A percentile compares a stretch with the other conserved stretches of the same genome.
These are phyloP conservation scores for Spinacia oleracea DNA, from an alignment of 179 eudicot genomes.

Conservation along the genomic window DNA sequence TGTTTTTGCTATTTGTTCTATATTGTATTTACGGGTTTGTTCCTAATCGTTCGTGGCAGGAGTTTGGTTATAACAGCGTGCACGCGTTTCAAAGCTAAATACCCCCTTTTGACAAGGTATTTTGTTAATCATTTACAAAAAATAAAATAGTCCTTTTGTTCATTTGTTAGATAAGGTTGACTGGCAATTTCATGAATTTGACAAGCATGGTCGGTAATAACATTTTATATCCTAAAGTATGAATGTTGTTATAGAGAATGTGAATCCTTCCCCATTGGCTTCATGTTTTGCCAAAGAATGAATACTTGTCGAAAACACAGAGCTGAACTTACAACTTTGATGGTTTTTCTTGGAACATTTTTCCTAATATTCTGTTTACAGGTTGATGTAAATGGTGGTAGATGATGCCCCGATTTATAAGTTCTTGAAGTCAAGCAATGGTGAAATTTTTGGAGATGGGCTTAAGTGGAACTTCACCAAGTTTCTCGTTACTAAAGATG, in stretches of 20 bases:
- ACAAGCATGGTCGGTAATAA: not conserved
- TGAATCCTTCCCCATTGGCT: too few relatives aligned
- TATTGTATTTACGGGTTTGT: too few relatives aligned
- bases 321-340: not conserved
- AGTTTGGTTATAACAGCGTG: too few relatives aligned
- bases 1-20: too few relatives aligned
- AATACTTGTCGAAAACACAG: not conserved
- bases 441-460: constrained; percentile 73
- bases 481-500: constrained; percentile 76
- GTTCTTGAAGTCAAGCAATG: constrained; percentile 74
- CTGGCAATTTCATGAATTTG: not conserved
- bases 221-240: too few relatives aligned
- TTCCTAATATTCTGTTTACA: constrained; percentile 10
- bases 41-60: too few relatives aligned
- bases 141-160: not conserved
- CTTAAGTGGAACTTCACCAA: constrained; percentile 94
- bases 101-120: constrained; percentile 85
- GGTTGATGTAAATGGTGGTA: constrained; percentile 90
- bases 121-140: too few relatives aligned
- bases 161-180: not conserved
- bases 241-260: not conserved
- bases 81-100: constrained; percentile 93
- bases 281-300: too few relatives aligned
- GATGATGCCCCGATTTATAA: constrained; percentile 75
- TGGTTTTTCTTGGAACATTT: not conserved